Evolutionary conservation across 805 yeast genomes (phyloP).

Genomic region (Candida incommunis): DNA sequence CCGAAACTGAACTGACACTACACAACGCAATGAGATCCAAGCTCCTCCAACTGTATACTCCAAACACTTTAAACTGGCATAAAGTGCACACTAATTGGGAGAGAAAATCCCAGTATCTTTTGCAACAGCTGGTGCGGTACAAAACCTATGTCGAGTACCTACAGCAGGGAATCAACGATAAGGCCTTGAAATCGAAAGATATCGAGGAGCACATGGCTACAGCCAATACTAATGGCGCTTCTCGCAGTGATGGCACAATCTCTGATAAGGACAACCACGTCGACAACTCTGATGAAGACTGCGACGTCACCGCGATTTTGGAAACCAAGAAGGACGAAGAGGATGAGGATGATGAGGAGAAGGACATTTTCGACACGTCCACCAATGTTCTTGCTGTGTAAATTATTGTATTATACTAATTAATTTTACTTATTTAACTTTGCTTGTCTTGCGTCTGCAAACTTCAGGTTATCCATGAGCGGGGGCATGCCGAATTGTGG

Average conservation of each 20-base stretch:
- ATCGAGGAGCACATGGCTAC: neutral
- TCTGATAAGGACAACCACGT: neutral
- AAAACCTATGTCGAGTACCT: constrained; percentile 15
- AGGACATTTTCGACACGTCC: constrained; percentile 1
- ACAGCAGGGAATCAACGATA: constrained; percentile 12
- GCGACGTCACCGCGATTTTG: neutral
- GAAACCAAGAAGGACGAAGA: neutral
- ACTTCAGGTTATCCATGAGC: no score
- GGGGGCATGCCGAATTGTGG: no score
- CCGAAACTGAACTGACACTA: constrained; percentile 26
- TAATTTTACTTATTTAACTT: neutral
- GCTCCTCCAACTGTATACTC: constrained; percentile 23
- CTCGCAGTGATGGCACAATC: neutral
- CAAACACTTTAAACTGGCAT: constrained; percentile 12
- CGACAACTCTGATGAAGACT: neutral
- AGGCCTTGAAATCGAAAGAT: constrained; percentile 1
- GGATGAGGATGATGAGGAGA: neutral
- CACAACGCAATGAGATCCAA: constrained; percentile 30
- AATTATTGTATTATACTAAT: neutral
- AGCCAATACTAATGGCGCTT: neutral
- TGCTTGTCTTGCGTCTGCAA: no score
- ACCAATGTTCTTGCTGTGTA: neutral
- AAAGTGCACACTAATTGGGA: constrained; percentile 22
- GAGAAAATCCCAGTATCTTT: constrained; percentile 17
- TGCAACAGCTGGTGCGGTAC: constrained; percentile 18